Evolutionary conservation across 352 stramenopile species (phyloP).

Genomic region (Nothophytophthora sp.): DNA sequence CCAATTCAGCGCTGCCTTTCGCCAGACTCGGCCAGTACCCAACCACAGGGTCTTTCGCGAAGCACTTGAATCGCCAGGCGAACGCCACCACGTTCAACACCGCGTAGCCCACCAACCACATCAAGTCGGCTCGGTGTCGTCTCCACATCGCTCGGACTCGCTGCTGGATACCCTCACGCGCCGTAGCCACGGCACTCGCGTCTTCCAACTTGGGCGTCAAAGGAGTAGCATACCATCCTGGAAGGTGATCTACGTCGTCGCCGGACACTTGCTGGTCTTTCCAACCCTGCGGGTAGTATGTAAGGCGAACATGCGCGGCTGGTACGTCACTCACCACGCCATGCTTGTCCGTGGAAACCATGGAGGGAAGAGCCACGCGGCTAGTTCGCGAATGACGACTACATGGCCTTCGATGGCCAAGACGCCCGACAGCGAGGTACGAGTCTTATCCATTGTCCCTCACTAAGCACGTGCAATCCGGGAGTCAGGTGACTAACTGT

Average conservation of each 20-base stretch:
- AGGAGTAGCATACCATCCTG: not conserved
- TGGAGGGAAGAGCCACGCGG: not conserved
- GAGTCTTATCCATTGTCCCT: too few species aligned
- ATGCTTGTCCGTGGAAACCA: not conserved
- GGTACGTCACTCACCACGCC: not conserved
- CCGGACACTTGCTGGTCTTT: not conserved
- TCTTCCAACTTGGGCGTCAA: not conserved
- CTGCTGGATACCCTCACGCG: not conserved
- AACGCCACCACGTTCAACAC: not conserved
- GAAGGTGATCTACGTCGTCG: not conserved
- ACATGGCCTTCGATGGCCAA: too few species aligned
- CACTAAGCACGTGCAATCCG: too few species aligned
- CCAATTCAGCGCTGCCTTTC: constrained; percentile 44
- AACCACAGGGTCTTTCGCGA: constrained; percentile 24
- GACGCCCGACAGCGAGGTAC: too few species aligned
- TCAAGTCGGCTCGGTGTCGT: not conserved
- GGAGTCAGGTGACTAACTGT: too few species aligned
- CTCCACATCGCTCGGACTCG: not conserved
- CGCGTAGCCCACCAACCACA: not conserved
- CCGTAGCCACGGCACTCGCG: not conserved
- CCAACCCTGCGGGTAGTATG: not conserved
- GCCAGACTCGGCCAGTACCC: constrained; percentile 27
- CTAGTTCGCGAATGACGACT: not conserved
- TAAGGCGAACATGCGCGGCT: not conserved
- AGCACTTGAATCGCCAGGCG: not conserved